Evolutionary conservation across 2,329 filamentous ascomycete genomes (phyloP), one percentile per base, ranked within the genome.

Genomic region (Penicillium nordicum): DNA sequence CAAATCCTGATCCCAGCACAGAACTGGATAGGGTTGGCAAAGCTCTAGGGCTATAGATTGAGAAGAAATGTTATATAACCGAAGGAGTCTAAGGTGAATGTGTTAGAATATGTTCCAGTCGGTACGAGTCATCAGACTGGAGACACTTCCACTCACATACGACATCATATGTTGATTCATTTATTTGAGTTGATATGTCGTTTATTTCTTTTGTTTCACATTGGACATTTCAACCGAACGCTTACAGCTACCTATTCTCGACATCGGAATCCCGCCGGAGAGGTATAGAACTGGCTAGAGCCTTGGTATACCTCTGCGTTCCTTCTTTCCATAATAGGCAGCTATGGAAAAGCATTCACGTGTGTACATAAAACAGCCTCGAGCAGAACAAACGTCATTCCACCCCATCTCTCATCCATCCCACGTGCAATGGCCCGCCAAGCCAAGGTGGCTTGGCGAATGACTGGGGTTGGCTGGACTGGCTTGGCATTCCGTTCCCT

Each of bases 401-500:
- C 47, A 40, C 12, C 34, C 11, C 9, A 23, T 42, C 40, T 27
- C 49, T 36, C 29, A 23, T 34, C 30, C 11, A 42, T 25, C 41
- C 27, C 53, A 56, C 53, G 53, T 56, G 53, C 41, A 23, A 23
- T 4, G 12, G 8, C 23, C 18, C 6, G 48, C 50, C 43, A 48
- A 53, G 50, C 11, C 16, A 8, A 3, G 2, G 1, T 11, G n/a
- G 3, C 47, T 56, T 52, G 53, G 48, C 53, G 29, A 18, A 48
- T 9, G n/a, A 38, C 16, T 23, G 42, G 42, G 48, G 27, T 40
- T 45, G 48, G 25, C 36, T 52, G n/a, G 29, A 32, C 36, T 5
- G 27, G 36, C 53, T 55, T 55, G 53, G 53, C 53, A 23, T 32
- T 52, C 41, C 36, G n/a, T 43, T 43, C 29, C 36, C 42, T 55